Evolutionary conservation across 2,329 filamentous ascomycete genomes (phyloP), one percentile per base, ranked within the genome.

Genomic region (Aspergillus costaricaensis): DNA sequence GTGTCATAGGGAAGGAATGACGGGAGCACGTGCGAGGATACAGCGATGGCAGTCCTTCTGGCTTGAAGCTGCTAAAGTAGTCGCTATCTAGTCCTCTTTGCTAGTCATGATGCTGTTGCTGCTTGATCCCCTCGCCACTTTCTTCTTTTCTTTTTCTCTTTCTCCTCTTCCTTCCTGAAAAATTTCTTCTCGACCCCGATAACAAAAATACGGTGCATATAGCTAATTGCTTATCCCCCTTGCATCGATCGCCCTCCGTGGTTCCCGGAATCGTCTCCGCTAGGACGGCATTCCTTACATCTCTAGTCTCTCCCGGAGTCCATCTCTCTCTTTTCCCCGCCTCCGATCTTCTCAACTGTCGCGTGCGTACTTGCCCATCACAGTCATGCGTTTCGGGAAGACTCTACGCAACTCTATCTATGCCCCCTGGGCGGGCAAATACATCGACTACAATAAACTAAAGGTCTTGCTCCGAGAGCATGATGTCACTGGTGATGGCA

Each of bases 371-470:
- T 48, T 41, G 25, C 32, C 39, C 39, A 50, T 27, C 47, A 50
- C 25, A 30, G 47, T 12, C 60, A 98, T 99, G 95, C 90, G 92
- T 71, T 99, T 97, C 82, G 94, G 94, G 64, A 91, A 88, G 80
- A 97, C 92, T 55, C 85, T 99, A 62, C 87, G 88, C 71, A 86
- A 87, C 71, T 88, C 91, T 61, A 83, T 91, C 70, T 95, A 98
- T 76, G 80, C 85, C 68, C 92, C 92, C 73, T 99, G 94, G 94
- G 91, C 90, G 77, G 91, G 89, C 75, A 86, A 96, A 72, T 98
- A 99, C 82, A 91, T 99, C 74, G 93, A 98, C 81, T 99, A 99
- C 78, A 81, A 85, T 70, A 96, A 94, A 84, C 88, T 99, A 67
- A 98, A 98, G 84, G 84, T 85, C 71, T 84, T 99, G 61, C 82